Evolutionary conservation across 2,329 filamentous ascomycete genomes (phyloP).

Genomic region (Cladophialophora yegresii): DNA sequence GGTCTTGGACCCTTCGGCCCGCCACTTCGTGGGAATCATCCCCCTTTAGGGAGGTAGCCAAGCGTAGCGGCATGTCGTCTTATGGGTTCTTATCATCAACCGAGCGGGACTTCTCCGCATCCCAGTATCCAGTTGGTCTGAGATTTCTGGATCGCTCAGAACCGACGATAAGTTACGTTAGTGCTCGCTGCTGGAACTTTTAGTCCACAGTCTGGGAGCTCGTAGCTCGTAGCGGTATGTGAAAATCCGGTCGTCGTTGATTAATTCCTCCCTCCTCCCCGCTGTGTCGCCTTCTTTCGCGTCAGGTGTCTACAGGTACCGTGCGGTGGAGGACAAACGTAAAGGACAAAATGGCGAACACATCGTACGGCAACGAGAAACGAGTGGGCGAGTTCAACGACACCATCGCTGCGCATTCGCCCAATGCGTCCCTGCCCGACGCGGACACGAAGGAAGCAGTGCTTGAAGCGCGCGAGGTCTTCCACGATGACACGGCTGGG

Average conservation of each 20-base stretch:
- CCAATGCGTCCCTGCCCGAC: background rate
- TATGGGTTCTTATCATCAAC: background rate
- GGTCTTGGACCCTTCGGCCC: background rate
- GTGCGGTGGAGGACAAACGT: background rate
- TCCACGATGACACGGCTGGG: constrained; percentile 51
- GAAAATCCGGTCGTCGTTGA: background rate
- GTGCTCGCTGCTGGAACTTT: background rate
- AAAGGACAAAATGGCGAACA: background rate
- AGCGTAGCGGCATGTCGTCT: background rate
- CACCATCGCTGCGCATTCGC: background rate
- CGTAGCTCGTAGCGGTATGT: background rate
- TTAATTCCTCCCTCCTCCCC: background rate
- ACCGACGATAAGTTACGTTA: background rate
- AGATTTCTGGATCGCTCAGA: background rate
- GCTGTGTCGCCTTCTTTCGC: background rate
- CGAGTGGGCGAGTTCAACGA: background rate
- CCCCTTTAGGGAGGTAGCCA: constrained; percentile 2
- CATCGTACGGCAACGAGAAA: constrained; percentile 1
- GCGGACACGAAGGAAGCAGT: constrained; percentile 4
- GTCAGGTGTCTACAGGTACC: background rate
- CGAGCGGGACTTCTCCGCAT: constrained; percentile 4
- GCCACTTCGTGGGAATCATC: background rate
- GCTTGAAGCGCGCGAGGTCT: constrained; percentile 47
- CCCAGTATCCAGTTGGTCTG: background rate
- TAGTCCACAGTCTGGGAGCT: no score